These are phyloP conservation scores for Diaporthe ilicicola DNA, from an alignment of 2,329 filamentous ascomycete genomes.

Conservation along the genomic window DNA sequence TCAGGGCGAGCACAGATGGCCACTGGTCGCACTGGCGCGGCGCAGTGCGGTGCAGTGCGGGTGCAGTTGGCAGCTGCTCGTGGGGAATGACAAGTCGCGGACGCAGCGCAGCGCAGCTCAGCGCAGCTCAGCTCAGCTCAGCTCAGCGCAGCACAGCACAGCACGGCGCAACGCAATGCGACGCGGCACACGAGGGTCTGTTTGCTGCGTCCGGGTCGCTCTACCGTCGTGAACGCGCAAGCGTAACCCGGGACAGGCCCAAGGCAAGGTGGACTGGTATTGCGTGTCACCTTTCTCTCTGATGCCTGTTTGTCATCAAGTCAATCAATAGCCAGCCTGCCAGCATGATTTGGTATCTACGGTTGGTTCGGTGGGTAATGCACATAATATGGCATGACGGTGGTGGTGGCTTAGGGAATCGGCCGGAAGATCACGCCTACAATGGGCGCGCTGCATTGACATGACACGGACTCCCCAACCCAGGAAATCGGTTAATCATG, in stretches of 20 bases:
- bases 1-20: constrained; percentile 12
- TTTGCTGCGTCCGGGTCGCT: neutral
- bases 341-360: neutral
- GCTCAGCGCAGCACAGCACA: neutral
- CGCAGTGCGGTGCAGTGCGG: neutral
- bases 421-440: constrained; percentile 9
- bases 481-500: constrained; percentile 20
- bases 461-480: constrained; percentile 14
- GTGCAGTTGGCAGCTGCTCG: neutral
- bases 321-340: neutral
- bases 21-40: constrained; percentile 1
- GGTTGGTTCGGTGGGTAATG: no score
- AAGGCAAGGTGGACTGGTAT: neutral
- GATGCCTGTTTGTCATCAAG: no score
- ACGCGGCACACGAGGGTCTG: neutral
- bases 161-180: neutral
- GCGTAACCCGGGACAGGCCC: neutral
- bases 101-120: neutral
- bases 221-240: neutral
- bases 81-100: neutral
- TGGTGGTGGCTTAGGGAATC: neutral
- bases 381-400: neutral
- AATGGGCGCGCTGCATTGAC: constrained; percentile 16
- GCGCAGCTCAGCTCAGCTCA: neutral
- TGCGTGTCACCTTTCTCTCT: neutral